Evolutionary conservation across 1,284 basidiomycete species (phyloP), one percentile per base, ranked within the genome.

Genomic region (Vanrija humicola): DNA sequence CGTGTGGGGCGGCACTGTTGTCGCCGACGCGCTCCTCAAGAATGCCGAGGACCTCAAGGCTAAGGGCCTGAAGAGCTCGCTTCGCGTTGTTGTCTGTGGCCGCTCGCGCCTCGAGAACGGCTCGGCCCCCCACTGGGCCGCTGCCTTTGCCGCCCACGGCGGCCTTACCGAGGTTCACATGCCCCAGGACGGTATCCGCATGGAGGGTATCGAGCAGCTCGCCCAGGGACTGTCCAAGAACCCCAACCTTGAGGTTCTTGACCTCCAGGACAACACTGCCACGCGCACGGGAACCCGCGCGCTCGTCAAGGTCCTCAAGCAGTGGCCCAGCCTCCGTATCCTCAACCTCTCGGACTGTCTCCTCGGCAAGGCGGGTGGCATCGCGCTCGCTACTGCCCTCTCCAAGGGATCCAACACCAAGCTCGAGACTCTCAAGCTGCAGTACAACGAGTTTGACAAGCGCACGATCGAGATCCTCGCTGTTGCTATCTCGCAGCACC

Each of bases 111-210:
- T 98, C 49, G 94, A 98, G 79, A 87, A 96, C 69, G 93, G 91
- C 42, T 89, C 87, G 2, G 90, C 95, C 0, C 66, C 79, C 1
- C 81, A 82, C 7, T 98, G 92, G 89, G 91, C 90, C 2, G 82
- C 85, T 46, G 94, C 94, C 1, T 96, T 95, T 64, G 85, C 84
- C 7, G 89, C 85, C 39, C 93, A 97, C 70, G 85, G 84, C 5
- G 51, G 49, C 9, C 82, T 98, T 23, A 80, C 81, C 48, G 91
- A 97, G 68, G 88, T 98, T 38, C 83, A 88, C 63, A 88, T 98
- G 86, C 90, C 89, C 40, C 94, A 98, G 80, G 98, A 98, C 70
- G 96, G 94, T 3, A 98, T 99, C 67, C 83, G 94, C 62, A 92
- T 91, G 87, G 87, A 88, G 61, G 95, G 96, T 7, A 89, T 97